A percentile compares a stretch with the other conserved stretches of the same genome.
Evolutionary conservation across 2,329 filamentous ascomycete species (phyloP).

Genomic region (Phaeoacremonium minimum): DNA sequence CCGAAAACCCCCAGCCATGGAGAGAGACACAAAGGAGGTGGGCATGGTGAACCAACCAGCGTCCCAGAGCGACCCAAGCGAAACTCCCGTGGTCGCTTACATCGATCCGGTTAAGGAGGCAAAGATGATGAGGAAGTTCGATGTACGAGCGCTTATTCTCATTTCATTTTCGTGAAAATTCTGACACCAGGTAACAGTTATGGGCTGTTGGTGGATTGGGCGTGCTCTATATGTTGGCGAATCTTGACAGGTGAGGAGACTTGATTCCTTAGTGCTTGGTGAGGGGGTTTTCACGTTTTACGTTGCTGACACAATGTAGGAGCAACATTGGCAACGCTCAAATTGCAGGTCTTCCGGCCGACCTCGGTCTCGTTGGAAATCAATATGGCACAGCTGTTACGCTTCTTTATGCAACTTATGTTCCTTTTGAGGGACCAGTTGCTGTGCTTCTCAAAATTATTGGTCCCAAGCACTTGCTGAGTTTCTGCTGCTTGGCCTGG

Average conservation of each 20-base stretch:
- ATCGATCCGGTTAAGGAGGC: conserved; percentile 8
- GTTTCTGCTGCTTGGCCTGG: conserved; percentile 18
- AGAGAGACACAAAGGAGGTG: neutral
- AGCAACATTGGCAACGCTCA: conserved; percentile 19
- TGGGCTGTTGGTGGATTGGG: conserved; percentile 6
- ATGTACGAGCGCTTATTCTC: conserved; percentile 2
- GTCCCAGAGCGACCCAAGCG: neutral
- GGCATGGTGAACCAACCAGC: neutral
- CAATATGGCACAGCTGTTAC: conserved; percentile 24
- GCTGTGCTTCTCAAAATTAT: conserved; percentile 25
- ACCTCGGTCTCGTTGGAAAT: conserved; percentile 10
- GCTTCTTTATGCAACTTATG: conserved; percentile 26
- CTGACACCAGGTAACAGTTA: conserved; percentile 1
- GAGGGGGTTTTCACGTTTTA: too few relatives aligned
- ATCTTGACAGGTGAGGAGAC: conserved; percentile 13
- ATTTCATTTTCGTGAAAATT: neutral
- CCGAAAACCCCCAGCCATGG: neutral
- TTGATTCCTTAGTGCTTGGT: too few relatives aligned
- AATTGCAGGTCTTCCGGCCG: conserved; percentile 15
- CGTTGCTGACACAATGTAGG: too few relatives aligned
- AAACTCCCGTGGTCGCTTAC: neutral
- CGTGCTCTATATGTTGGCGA: conserved; percentile 13
- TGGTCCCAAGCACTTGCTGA: conserved; percentile 25
- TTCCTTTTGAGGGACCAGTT: conserved; percentile 23
- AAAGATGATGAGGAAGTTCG: conserved; percentile 8